Evolutionary conservation across 768 basidiomycete genomes (phyloP), one percentile per base, ranked within the genome.

Genomic region (Sutorius australiensis): DNA sequence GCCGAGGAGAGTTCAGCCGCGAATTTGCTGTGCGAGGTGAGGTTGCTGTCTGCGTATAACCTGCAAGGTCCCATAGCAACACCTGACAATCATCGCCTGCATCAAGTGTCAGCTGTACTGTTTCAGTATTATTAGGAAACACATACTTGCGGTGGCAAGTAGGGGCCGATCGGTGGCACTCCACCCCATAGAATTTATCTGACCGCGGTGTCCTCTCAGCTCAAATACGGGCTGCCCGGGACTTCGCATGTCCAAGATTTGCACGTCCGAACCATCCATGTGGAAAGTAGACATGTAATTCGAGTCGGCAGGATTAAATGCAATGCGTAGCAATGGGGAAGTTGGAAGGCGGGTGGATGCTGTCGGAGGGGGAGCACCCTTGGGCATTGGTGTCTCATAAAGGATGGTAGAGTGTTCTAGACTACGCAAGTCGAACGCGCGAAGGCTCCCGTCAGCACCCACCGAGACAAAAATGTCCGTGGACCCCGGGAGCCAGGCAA

Each of bases 281-380:
- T 98, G 95, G 71, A 98, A 97, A 2, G 94, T 95, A 12, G 93
- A 91, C 83, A 99, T 90, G 69, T 95, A 97, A 61, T 97, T 94
- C 14, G 93, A 88, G 69, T 90, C 87, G 7, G 84, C 80, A 0
- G 95, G 94, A 63, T 92, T 93, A 75, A 95, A 95, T 24, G 88
- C 88, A 53, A 95, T 89, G 40, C 93, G 79, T 11, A 95, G 77
- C 17, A 97, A 75, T 10, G 91, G 88, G 10, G 89, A 88, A 2
- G 91, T 87, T 7, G 82, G 84, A 19, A 85, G 89, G 6, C 88
- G 82, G 5, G 80, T 60, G 9, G 84, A 81, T 12, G 81, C 74
- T 9, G 86, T 82, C 9, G 78, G 66, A 27, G 82, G 77, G 3
- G 83, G 78, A 3, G 81, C 73, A 60, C 83, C 82, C 69, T 90